Evolutionary conservation across 345 rosid genomes (phyloP), one percentile per base, ranked within the genome.

Genomic region (Populus alba): DNA sequence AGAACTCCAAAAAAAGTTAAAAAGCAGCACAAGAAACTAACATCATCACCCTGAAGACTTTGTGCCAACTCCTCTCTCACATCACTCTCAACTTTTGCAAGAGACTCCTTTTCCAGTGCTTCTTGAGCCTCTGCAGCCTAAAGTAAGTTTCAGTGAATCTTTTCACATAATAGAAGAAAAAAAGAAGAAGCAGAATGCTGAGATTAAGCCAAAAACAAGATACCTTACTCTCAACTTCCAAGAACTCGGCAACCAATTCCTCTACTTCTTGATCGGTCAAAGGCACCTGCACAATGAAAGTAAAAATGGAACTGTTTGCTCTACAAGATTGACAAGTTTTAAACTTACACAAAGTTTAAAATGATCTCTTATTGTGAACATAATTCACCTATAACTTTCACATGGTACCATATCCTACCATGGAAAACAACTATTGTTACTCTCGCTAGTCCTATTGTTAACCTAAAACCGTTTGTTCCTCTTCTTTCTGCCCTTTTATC

Each of bases 51-150:
- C 55, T 75, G 82, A 66, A 89, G 87, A 65, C 88, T 81, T 77
- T 89, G 92, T 16, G 90, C 89, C 84, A 97, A 89, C 86, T 97
- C 99, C 87, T 89, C 92, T 82, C 92, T 88, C 71, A 97, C 99
- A 83, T 97, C 99, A 82, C 70, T 86, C 89, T 94, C 97, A 73
- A 94, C 86, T 83, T 75, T 91, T 71, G 89, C 82, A 77, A 94
- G 93, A 66, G 98, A 92, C 83, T 97, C 99, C 81, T 88, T 84
- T 83, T 97, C 99, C 69, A 97, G 96, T 73, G 98, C 89, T 89
- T 94, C 98, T 86, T 97, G 98, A 82, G 97, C 99, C 87, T 94
- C 97, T 79, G 98, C 96, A 83, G 97, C 97, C 98, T 97, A 87
- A 83, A 81, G 85, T 67, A 79, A 86, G 86, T 68, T 85, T 81